Conservation (phyloP, 1,139 yeast species). For the Casaregolazyma suthepensis region DNA sequence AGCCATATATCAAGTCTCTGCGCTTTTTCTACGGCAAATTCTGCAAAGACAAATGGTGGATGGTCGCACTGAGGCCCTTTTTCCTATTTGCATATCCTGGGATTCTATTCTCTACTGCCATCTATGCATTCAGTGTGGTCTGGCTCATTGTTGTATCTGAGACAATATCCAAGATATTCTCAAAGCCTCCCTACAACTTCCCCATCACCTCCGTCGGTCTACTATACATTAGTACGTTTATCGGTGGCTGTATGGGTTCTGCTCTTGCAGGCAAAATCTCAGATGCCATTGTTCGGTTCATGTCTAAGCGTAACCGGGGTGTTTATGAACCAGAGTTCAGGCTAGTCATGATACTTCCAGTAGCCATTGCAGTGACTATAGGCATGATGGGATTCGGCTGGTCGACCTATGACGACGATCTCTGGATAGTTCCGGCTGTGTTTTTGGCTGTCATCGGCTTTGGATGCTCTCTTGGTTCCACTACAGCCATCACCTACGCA, state of each 20-base stretch:
- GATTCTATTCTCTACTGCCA: constrained; percentile 47
- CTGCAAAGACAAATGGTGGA: constrained; percentile 49
- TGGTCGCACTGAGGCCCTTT: constrained; percentile 53
- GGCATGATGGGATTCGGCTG: constrained; percentile 64
- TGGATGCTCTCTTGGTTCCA: constrained; percentile 56
- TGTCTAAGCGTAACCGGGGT: constrained; percentile 42
- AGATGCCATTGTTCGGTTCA: constrained; percentile 39
- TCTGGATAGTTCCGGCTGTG: constrained; percentile 56
- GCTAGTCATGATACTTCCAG: constrained; percentile 49
- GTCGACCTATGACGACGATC: constrained; percentile 43
- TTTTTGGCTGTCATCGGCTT: constrained; percentile 53
- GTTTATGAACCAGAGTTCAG: constrained; percentile 61
- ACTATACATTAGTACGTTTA: constrained; percentile 51
- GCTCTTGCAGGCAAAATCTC: constrained; percentile 47
- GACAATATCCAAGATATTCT: constrained; percentile 47
- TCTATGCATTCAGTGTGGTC: constrained; percentile 54
- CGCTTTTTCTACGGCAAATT: constrained; percentile 41
- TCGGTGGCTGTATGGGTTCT: constrained; percentile 56
- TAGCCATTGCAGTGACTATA: constrained; percentile 40
- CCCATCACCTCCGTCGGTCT: constrained; percentile 48
- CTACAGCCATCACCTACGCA: constrained; percentile 55
- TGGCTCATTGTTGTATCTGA: constrained; percentile 61
- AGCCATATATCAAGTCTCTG: constrained; percentile 24
- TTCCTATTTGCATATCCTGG: constrained; percentile 48
- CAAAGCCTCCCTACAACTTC: constrained; percentile 42